Evolutionary conservation across 192 early-diverging fungal species (phyloP).

Genomic region (Coemansia sp.): DNA sequence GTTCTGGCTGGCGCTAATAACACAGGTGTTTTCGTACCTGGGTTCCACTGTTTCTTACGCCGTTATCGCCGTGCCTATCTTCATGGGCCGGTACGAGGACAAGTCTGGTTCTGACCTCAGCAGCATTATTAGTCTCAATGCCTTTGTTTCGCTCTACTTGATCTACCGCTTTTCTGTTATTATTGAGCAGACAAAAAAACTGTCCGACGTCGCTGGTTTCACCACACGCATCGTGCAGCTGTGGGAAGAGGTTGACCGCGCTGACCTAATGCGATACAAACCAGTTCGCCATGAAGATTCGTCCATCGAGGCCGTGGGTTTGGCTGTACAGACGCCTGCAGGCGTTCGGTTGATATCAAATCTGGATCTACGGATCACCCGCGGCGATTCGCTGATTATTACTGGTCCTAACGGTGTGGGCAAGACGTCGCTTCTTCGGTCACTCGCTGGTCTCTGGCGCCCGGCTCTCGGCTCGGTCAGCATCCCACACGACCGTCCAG

Average conservation of each 20-base stretch:
- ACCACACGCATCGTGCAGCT: slow-evolving; percentile 78
- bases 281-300: not conserved
- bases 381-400: slow-evolving; percentile 65
- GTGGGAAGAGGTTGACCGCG: slow-evolving; percentile 66
- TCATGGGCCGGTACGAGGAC: slow-evolving; percentile 75
- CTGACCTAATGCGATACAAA: slow-evolving; percentile 3
- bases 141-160: slow-evolving; percentile 85
- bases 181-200: slow-evolving; percentile 65
- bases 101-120: slow-evolving; percentile 67
- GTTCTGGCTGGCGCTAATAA: slow-evolving; percentile 54
- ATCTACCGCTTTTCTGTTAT: slow-evolving; percentile 74
- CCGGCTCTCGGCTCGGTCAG: slow-evolving; percentile 55
- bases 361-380: slow-evolving; percentile 52
- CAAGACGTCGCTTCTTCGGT: slow-evolving; percentile 79
- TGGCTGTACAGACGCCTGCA: slow-evolving; percentile 34
- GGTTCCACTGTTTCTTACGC: slow-evolving; percentile 80
- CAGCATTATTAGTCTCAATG: slow-evolving; percentile 74
- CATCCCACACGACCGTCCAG: slow-evolving; percentile 13
- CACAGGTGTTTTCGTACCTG: slow-evolving; percentile 69
- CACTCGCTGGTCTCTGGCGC: slow-evolving; percentile 75
- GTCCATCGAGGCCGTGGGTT: slow-evolving; percentile 11
- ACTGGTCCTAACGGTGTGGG: slow-evolving; percentile 80
- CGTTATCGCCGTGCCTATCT: slow-evolving; percentile 79
- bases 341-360: slow-evolving; percentile 36
- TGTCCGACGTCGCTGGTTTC: slow-evolving; percentile 82